These are phyloP conservation scores for Yamadazyma oceani DNA, from an alignment of 1,139 yeast genomes.

Conservation along the genomic window DNA sequence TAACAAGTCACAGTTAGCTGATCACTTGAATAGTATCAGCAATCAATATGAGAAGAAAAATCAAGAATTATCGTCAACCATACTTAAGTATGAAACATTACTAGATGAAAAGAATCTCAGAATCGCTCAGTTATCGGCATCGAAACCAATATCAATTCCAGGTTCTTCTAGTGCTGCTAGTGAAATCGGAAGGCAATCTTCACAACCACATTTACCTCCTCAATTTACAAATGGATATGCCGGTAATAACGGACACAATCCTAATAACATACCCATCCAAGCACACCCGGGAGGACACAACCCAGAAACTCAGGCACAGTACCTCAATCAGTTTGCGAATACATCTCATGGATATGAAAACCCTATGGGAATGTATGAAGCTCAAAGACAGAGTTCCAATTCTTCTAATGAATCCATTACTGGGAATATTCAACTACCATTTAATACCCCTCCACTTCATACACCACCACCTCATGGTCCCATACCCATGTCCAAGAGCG, in stretches of 20 bases:
- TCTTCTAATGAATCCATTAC: slow-evolving; percentile 17
- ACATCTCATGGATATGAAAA: slow-evolving; percentile 1
- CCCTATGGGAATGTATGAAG: slow-evolving; percentile 17
- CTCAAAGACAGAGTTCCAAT: slow-evolving; percentile 13
- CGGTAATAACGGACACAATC: background rate
- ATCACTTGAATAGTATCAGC: slow-evolving; percentile 22
- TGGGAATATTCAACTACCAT: slow-evolving; percentile 12
- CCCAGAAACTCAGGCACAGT: background rate
- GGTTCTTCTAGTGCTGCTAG: slow-evolving; percentile 12
- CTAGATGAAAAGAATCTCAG: slow-evolving; percentile 40
- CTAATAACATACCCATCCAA: background rate
- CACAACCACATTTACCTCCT: slow-evolving; percentile 2
- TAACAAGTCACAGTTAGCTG: slow-evolving; percentile 28
- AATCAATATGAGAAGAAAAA: slow-evolving; percentile 31
- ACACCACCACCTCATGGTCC: slow-evolving; percentile 13
- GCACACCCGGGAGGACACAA: background rate
- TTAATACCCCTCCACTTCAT: slow-evolving; percentile 18
- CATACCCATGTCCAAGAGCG: slow-evolving; percentile 9
- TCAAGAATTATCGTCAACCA: slow-evolving; percentile 30
- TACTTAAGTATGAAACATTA: slow-evolving; percentile 35
- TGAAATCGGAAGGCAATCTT: slow-evolving; percentile 4
- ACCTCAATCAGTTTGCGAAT: background rate
- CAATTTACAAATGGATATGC: background rate
- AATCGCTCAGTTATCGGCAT: slow-evolving; percentile 36
- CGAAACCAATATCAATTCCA: slow-evolving; percentile 47